Percentiles rank a stretch among this genome's conserved stretches.
phyloP scores from a whole-genome alignment of 257 asterid genomes.

The Linderniella brevidens region DNA sequence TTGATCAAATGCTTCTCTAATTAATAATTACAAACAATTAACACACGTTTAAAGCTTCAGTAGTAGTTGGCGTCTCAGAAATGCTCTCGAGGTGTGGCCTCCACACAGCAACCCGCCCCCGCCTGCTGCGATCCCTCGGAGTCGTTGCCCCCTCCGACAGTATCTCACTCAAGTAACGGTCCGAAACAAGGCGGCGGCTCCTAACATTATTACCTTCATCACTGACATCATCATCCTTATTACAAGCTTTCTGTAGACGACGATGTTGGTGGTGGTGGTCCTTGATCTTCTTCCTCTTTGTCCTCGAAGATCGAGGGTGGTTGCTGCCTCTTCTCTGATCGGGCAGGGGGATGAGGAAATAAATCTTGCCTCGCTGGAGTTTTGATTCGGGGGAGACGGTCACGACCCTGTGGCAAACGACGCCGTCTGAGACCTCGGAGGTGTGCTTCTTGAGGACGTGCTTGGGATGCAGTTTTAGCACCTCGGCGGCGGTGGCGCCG shows the following conservation, averaged over 20 bases:
- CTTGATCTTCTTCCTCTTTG: slow-evolving; percentile 32
- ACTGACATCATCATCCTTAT: too few species aligned
- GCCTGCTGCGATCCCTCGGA: slow-evolving; percentile 65
- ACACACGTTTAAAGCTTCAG: too few species aligned
- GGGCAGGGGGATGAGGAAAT: slow-evolving; percentile 71
- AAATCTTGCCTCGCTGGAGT: slow-evolving; percentile 89
- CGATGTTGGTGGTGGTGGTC: too few species aligned
- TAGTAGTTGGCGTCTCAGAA: slow-evolving; percentile 35
- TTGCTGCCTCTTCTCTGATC: slow-evolving; percentile 22
- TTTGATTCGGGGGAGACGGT: slow-evolving; percentile 66
- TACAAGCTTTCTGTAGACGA: too few species aligned
- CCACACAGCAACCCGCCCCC: slow-evolving; percentile 79
- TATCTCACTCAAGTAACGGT: slow-evolving; percentile 65
- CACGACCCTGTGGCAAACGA: slow-evolving; percentile 46
- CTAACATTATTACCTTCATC: slow-evolving; percentile 6
- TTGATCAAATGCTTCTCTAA: too few species aligned
- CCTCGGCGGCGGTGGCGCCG: slow-evolving; percentile 45
- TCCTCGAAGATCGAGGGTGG: slow-evolving; percentile 12
- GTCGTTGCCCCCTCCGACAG: slow-evolving; percentile 54
- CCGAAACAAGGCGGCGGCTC: slow-evolving; percentile 24
- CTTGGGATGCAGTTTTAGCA: slow-evolving; percentile 60
- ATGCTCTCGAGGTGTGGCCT: slow-evolving; percentile 82
- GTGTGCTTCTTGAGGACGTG: slow-evolving; percentile 81
- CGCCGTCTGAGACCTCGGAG: slow-evolving; percentile 24
- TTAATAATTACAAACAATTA: too few species aligned